These are phyloP conservation scores for Suillus americanus DNA, from an alignment of 768 basidiomycete species.

Conservation along the genomic window DNA sequence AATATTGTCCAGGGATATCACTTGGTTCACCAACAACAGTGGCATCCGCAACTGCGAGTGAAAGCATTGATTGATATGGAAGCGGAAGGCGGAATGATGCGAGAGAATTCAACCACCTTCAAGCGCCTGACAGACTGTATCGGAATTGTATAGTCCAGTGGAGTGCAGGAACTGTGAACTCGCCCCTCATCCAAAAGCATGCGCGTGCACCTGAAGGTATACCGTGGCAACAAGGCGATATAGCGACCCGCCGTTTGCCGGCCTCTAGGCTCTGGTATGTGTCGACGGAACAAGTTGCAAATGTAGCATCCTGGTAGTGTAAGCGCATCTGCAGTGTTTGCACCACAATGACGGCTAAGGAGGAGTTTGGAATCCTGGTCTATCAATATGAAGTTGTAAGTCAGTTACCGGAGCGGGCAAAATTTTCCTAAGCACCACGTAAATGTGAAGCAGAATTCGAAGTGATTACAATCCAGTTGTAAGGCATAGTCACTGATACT, in stretches of 20 bases:
- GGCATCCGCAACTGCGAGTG: constrained; percentile 62
- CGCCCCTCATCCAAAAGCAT: constrained; percentile 57
- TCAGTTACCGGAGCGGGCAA: neutral
- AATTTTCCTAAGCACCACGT: neutral
- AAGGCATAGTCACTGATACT: neutral
- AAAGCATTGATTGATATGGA: constrained; percentile 77
- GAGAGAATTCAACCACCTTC: constrained; percentile 40
- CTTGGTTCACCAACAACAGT: constrained; percentile 39
- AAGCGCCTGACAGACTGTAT: constrained; percentile 42
- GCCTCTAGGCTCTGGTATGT: neutral
- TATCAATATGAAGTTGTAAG: neutral
- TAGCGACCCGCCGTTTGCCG: neutral
- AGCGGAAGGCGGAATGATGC: constrained; percentile 51
- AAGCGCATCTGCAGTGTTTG: neutral
- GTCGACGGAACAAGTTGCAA: too few relatives aligned
- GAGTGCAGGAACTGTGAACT: constrained; percentile 64
- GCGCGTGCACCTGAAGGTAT: constrained; percentile 47
- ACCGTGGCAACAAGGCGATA: constrained; percentile 32
- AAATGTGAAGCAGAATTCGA: neutral
- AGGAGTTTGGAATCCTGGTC: neutral
- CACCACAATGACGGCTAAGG: neutral
- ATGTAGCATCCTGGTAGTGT: too few relatives aligned
- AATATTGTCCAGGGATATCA: constrained; percentile 57
- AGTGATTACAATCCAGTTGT: neutral
- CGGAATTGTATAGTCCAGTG: constrained; percentile 43